Percentiles rank a stretch among this genome's conserved stretches.
These are phyloP conservation scores for Eucalyptus fibrosa DNA, from an alignment of 345 rosid species.

Conservation along the genomic window DNA sequence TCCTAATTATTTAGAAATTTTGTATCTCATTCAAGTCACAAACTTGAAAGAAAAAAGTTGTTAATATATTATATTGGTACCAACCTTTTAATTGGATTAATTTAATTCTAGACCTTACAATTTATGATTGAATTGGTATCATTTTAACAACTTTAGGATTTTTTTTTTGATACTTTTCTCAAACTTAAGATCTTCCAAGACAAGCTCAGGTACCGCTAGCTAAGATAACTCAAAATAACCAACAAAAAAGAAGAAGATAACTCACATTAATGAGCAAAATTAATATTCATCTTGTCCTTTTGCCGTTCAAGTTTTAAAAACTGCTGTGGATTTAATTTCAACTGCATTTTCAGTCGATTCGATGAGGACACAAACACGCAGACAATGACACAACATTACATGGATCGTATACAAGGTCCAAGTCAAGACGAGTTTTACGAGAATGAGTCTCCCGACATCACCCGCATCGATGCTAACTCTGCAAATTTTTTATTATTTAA, in stretches of 20 bases:
- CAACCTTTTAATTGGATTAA: too few species aligned
- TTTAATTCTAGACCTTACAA: too few species aligned
- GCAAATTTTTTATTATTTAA: background rate
- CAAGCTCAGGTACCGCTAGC: background rate
- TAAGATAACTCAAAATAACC: background rate
- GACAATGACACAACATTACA: background rate
- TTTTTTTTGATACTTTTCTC: too few species aligned
- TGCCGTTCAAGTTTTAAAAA: background rate
- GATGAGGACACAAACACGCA: background rate
- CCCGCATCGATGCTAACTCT: background rate
- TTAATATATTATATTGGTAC: too few species aligned
- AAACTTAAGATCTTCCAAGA: background rate
- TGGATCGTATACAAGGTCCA: background rate
- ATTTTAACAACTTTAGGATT: too few species aligned
- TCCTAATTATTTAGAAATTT: background rate
- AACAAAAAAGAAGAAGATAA: background rate
- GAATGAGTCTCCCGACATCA: background rate
- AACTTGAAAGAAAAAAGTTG: background rate
- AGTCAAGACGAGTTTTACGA: background rate
- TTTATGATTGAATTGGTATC: too few species aligned
- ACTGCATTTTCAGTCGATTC: background rate
- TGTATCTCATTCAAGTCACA: background rate
- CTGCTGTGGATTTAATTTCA: background rate
- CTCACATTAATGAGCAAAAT: background rate
- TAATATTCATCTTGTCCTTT: background rate